These are phyloP conservation scores for Puccinia triticina DNA, from an alignment of 1,284 basidiomycete species.

Conservation along the genomic window DNA sequence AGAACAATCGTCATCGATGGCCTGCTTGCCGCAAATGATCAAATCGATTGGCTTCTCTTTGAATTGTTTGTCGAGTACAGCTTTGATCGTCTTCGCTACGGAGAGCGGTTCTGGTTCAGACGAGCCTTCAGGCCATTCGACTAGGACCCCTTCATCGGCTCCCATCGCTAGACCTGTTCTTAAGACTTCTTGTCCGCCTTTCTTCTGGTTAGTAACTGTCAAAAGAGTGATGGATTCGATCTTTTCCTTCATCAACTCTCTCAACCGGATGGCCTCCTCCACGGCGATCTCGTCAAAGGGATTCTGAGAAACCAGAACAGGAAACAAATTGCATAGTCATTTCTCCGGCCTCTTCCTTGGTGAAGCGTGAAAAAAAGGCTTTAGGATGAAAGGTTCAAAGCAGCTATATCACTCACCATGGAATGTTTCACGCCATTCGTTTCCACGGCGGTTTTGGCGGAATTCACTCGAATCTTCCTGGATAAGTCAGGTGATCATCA, in stretches of 20 bases:
- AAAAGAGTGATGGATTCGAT: constrained; percentile 86
- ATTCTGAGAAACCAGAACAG: constrained; percentile 60
- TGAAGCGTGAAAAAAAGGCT: constrained; percentile 16
- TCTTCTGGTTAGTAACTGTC: constrained; percentile 87
- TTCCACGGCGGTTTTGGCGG: constrained; percentile 87
- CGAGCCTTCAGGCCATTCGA: constrained; percentile 76
- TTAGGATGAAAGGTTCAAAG: constrained; percentile 75
- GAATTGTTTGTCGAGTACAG: constrained; percentile 69
- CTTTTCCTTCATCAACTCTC: constrained; percentile 73
- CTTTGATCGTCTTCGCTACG: constrained; percentile 80
- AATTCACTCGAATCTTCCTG: constrained; percentile 92
- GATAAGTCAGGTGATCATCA: not conserved
- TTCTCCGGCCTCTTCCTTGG: not conserved
- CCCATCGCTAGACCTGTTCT: constrained; percentile 98
- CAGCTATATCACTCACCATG: constrained; percentile 74
- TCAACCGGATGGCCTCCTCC: constrained; percentile 92
- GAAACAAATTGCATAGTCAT: constrained; percentile 11
- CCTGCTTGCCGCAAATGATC: constrained; percentile 97
- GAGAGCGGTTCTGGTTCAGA: constrained; percentile 77
- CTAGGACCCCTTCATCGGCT: constrained; percentile 88
- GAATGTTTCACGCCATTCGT: constrained; percentile 91
- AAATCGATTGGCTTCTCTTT: constrained; percentile 70
- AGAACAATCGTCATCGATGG: constrained; percentile 96
- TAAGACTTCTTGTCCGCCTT: constrained; percentile 74
- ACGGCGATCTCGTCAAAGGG: constrained; percentile 69